Base-by-base conservation (phyloP, 306 rosid species). In the Cucumis melo region DNA sequence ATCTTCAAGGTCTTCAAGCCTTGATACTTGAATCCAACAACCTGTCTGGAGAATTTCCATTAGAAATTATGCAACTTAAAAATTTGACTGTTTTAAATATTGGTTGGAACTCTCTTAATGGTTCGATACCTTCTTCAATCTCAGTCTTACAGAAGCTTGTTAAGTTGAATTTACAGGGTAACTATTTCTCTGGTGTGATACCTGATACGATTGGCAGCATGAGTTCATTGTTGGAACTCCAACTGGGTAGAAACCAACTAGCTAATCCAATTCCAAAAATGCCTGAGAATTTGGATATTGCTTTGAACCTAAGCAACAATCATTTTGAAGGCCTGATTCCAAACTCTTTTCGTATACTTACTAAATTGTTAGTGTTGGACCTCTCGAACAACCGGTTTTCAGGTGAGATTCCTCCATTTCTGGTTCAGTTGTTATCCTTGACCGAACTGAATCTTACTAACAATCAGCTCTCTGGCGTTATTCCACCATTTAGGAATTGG, bases 271-370 rank as follows among this genome's bases (percentile, higher is more conserved):
- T 94, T 82, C 97, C 96, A 39, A 17, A 0, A 41, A 88, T 94
- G 98, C 93, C 95, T 17, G 0, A 0, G n/a, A 76, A 0, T 61
- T 82, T 94, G 60, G 95, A 89, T 86, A 82, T 85, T 79, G 74
- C 87, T 23, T 72, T 94, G 88, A 90, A 94, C 83, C 95, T 94
- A 78, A 92, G 98, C 77, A 82, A 78, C 82, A 94, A 92, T 81
- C 83, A 0, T 64, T 89, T 94, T 46, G 44, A 11, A 14, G 97
- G 93, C 48, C n/a, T 21, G 15, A 91, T 94, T 78, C 93, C 92
- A 0, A 1, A 0, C 2, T 66, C 36, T 67, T 86, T 94, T 9
- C 5, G n/a, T 21, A 7, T 0, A 1, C 87, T 93, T 59, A 0
- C 0, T 36, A 71, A 0, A 63, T 82, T 91, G 5, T 95, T 87